These are phyloP conservation scores for Blastobotrys petasosporus DNA, from an alignment of 1,139 yeast species.

Conservation along the genomic window DNA sequence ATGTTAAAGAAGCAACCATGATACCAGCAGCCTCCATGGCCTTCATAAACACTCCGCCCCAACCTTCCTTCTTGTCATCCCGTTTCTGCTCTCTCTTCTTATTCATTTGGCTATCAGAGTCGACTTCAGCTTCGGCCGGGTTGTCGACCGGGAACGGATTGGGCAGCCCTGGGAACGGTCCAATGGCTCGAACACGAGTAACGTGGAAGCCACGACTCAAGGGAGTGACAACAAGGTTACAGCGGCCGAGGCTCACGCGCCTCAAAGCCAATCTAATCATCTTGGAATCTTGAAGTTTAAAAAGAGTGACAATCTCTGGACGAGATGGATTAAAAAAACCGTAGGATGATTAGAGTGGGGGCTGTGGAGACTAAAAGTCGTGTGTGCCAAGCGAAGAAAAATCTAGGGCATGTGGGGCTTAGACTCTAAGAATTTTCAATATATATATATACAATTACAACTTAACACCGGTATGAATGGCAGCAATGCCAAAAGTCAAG, in stretches of 20 bases:
- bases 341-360: not conserved
- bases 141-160: conserved; percentile 11
- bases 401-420: not conserved
- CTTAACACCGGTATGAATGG: conserved; percentile 93
- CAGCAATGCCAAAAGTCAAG: conserved; percentile 93
- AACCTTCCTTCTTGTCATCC: not conserved
- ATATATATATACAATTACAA: conserved; percentile 33
- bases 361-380: not conserved
- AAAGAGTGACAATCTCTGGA: not conserved
- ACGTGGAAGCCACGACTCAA: no score
- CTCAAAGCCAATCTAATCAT: no score
- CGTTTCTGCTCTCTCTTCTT: conserved; percentile 2
- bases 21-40: conserved; percentile 69
- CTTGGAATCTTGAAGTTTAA: not conserved
- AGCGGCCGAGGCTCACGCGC: no score
- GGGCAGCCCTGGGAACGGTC: conserved; percentile 9
- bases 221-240: no score
- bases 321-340: not conserved
- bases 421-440: not conserved
- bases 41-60: conserved; percentile 39
- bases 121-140: conserved; percentile 10
- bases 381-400: not conserved
- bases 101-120: conserved; percentile 4
- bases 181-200: not conserved
- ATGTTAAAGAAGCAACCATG: conserved; percentile 65